phyloP scores from a whole-genome alignment of 108 stramenopile species.

The Mediolabrus comicus region DNA sequence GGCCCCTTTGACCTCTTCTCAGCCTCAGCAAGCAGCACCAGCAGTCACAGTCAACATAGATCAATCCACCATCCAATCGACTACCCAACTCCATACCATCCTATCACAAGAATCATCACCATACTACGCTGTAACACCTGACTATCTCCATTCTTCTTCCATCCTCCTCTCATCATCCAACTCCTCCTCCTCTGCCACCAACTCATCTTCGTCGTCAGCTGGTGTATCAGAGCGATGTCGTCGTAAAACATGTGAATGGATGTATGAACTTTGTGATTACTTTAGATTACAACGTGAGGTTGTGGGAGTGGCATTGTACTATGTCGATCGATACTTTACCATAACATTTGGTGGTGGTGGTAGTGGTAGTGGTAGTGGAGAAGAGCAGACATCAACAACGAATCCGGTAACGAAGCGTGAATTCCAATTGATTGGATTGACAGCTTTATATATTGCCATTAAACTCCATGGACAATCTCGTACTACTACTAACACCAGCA shows the following conservation, averaged over 20 bases:
- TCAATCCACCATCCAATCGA: too few relatives aligned
- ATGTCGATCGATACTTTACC: constrained; percentile 70
- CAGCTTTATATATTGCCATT: constrained; percentile 74
- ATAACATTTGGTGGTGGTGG: constrained; percentile 14
- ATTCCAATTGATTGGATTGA: constrained; percentile 77
- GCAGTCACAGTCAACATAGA: not conserved
- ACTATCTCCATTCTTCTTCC: constrained; percentile 36
- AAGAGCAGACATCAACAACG: too few relatives aligned
- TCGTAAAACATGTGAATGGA: constrained; percentile 81
- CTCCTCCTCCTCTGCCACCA: too few relatives aligned
- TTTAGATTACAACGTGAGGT: constrained; percentile 74
- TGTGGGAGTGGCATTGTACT: constrained; percentile 67
- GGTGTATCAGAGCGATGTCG: constrained; percentile 63
- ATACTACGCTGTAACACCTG: constrained; percentile 20
- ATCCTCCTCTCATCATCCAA: constrained; percentile 5
- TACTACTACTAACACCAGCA: not conserved
- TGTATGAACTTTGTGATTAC: constrained; percentile 81
- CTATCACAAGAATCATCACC: constrained; percentile 3
- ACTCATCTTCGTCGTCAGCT: constrained; percentile 10
- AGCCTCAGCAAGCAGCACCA: not conserved
- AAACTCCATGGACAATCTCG: constrained; percentile 56
- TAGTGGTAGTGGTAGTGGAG: not conserved
- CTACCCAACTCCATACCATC: constrained; percentile 17
- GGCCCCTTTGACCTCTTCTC: too few relatives aligned
- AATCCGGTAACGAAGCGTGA: constrained; percentile 22